Evolutionary conservation across 371 early-diverging fungal genomes (phyloP).

Genomic region (Lichtheimia ornata): DNA sequence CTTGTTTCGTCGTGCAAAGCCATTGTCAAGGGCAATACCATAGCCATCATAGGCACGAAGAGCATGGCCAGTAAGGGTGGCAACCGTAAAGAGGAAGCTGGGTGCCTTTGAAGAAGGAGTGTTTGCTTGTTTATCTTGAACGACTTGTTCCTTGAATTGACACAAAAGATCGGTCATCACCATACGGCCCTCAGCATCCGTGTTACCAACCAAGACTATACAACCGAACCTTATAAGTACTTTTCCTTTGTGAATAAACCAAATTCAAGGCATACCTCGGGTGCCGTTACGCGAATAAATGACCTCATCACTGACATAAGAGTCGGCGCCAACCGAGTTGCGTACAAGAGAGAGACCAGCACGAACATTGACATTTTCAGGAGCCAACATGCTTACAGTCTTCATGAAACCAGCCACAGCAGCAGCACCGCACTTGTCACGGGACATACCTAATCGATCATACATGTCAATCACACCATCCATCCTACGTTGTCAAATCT

Average conservation of each 20-base stretch:
- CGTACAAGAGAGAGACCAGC: slow-evolving; percentile 78
- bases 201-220: slow-evolving; percentile 80
- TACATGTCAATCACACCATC: background rate
- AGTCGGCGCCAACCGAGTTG: slow-evolving; percentile 81
- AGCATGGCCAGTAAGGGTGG: slow-evolving; percentile 88
- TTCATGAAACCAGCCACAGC: slow-evolving; percentile 84
- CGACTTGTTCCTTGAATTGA: slow-evolving; percentile 73
- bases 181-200: slow-evolving; percentile 93
- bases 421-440: slow-evolving; percentile 91
- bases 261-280: slow-evolving; percentile 44
- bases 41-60: slow-evolving; percentile 81
- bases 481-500: background rate
- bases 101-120: slow-evolving; percentile 42
- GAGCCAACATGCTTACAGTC: slow-evolving; percentile 66
- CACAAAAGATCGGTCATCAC: slow-evolving; percentile 86
- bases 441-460: slow-evolving; percentile 65
- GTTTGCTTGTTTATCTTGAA: slow-evolving; percentile 53
- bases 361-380: slow-evolving; percentile 69
- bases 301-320: slow-evolving; percentile 84
- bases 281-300: slow-evolving; percentile 78
- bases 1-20: slow-evolving; percentile 70
- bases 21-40: slow-evolving; percentile 79
- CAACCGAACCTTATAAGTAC: no score
- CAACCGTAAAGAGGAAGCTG: slow-evolving; percentile 77
- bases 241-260: background rate